Conservation (phyloP, 306 rosid genomes). For the Gynostemma pentaphyllum region DNA sequence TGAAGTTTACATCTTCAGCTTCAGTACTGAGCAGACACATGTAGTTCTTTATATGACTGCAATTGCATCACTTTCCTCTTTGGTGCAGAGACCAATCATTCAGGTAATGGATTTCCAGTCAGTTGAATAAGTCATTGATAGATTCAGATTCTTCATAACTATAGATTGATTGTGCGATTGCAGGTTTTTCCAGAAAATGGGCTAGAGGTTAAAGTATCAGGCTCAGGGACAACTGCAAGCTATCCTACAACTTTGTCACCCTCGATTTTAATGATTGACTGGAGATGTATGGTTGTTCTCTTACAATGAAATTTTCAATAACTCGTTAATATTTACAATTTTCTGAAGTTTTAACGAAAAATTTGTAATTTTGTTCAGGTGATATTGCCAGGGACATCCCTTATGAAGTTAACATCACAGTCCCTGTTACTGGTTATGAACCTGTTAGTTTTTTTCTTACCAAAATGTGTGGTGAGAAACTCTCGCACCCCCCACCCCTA, state of each 20-base stretch:
- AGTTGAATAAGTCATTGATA: conserved; percentile 7
- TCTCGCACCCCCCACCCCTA: neutral
- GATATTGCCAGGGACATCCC: conserved; percentile 38
- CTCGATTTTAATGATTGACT: conserved; percentile 53
- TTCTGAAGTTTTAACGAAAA: conserved; percentile 12
- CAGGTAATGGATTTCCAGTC: conserved; percentile 32
- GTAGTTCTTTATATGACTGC: conserved; percentile 71
- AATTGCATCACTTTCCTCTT: conserved; percentile 68
- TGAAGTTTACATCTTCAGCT: conserved; percentile 37
- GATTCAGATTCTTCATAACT: conserved; percentile 6
- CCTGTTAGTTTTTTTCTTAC: conserved; percentile 66
- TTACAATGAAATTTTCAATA: conserved; percentile 7
- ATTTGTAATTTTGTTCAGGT: conserved; percentile 45
- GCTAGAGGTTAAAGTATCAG: conserved; percentile 52
- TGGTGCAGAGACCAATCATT: conserved; percentile 58
- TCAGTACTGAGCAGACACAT: conserved; percentile 51
- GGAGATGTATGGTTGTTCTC: conserved; percentile 74
- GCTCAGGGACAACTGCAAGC: conserved; percentile 61
- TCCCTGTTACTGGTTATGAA: conserved; percentile 76
- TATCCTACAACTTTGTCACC: conserved; percentile 94
- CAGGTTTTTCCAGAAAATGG: conserved; percentile 68
- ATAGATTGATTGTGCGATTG: conserved; percentile 2
- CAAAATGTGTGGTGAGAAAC: conserved; percentile 68
- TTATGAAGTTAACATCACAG: conserved; percentile 62
- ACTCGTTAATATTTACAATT: conserved; percentile 3